Evolutionary conservation across 2,329 filamentous ascomycete genomes (phyloP).

Genomic region (Clathrospora elynae): DNA sequence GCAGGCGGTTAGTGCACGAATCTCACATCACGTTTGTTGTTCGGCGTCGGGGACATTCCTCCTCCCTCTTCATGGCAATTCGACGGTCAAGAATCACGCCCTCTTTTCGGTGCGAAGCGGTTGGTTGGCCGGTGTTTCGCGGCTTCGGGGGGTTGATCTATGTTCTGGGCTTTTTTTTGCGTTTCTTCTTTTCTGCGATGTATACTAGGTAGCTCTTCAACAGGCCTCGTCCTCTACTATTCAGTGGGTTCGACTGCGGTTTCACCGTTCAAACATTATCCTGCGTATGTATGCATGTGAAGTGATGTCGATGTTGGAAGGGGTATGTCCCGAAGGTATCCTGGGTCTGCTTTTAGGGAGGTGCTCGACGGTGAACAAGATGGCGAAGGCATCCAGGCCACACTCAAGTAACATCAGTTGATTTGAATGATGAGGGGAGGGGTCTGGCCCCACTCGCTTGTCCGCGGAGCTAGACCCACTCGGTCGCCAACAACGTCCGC

Average conservation of each 20-base stretch:
- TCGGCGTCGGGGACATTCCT: conserved; percentile 30
- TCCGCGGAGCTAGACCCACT: conserved; percentile 26
- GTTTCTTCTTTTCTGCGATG: conserved; percentile 34
- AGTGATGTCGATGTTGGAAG: too few relatives aligned
- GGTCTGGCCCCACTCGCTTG: conserved; percentile 24
- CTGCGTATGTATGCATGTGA: conserved; percentile 5
- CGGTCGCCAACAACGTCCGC: conserved; percentile 33
- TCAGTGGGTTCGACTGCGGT: conserved; percentile 27
- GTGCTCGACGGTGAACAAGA: too few relatives aligned
- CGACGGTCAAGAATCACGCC: conserved; percentile 22
- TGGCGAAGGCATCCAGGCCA: neutral
- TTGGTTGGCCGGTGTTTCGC: conserved; percentile 26
- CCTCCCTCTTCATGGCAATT: conserved; percentile 13
- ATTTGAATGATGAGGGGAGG: conserved; percentile 16
- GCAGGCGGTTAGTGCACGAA: conserved; percentile 37
- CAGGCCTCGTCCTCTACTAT: conserved; percentile 27
- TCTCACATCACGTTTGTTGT: conserved; percentile 43
- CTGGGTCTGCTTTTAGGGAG: too few relatives aligned
- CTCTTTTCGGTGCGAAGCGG: conserved; percentile 32
- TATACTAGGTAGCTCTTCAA: conserved; percentile 42
- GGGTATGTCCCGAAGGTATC: too few relatives aligned
- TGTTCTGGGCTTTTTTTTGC: conserved; percentile 20
- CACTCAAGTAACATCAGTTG: neutral
- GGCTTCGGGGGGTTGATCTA: conserved; percentile 24
- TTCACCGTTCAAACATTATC: conserved; percentile 20